Conservation (phyloP, 306 rosid species). For the Cotoneaster glaucophyllus region DNA sequence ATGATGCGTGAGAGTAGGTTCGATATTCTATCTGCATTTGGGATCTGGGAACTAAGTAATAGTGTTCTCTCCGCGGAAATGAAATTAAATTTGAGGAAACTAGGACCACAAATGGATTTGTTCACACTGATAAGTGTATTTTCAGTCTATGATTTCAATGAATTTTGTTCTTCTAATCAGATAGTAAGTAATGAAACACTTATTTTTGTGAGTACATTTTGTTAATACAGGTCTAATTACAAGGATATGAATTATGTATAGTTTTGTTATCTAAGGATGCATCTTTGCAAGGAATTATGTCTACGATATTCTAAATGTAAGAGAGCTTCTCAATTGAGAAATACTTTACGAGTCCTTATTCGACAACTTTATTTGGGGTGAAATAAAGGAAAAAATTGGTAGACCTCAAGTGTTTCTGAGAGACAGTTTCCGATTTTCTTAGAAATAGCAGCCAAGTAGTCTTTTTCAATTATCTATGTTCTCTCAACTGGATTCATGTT, state of each 20-base stretch:
- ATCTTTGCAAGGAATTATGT: not conserved
- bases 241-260: not conserved
- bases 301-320: not conserved
- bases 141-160: not conserved
- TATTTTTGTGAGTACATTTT: not conserved
- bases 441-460: not conserved
- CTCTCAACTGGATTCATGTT: slow-evolving; percentile 19
- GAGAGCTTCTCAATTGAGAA: not conserved
- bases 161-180: not conserved
- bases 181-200: not conserved
- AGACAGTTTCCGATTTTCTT: not conserved
- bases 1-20: not conserved
- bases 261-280: not conserved
- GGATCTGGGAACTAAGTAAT: not conserved
- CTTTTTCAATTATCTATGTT: not conserved
- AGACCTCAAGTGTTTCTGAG: not conserved
- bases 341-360: not conserved
- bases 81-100: not conserved
- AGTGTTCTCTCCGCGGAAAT: not conserved
- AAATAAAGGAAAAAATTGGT: not conserved
- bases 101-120: not conserved
- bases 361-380: not conserved
- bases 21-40: not conserved
- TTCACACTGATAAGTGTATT: not conserved
- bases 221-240: not conserved